phyloP scores from a whole-genome alignment of 352 stramenopile genomes.

The Phytophthora boehmeriae region DNA sequence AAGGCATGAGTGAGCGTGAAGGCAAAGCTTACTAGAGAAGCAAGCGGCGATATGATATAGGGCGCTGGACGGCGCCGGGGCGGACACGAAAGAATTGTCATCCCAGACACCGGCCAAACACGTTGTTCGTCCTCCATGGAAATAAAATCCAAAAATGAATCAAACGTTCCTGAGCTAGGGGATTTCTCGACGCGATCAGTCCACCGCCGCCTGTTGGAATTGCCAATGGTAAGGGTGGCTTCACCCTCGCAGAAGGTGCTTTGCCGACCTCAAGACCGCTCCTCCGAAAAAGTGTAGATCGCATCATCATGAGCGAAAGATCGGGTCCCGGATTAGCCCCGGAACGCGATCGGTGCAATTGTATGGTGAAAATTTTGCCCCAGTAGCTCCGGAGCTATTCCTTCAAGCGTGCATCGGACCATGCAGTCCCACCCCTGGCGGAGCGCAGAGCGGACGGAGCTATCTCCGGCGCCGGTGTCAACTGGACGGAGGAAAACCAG shows the following conservation, averaged over 20 bases:
- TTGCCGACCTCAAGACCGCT: background rate
- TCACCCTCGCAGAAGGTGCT: background rate
- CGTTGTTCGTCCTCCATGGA: too few relatives aligned
- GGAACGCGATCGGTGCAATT: conserved; percentile 1
- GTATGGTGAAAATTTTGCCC: conserved; percentile 16
- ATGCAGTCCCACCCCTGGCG: conserved; percentile 16
- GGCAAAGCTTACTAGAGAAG: conserved; percentile 21
- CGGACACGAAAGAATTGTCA: conserved; percentile 33
- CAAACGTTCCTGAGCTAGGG: background rate
- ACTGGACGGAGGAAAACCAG: conserved; percentile 16
- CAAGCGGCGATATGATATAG: conserved; percentile 38
- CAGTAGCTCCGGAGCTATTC: conserved; percentile 4
- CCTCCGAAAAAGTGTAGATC: background rate
- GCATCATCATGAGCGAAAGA: background rate
- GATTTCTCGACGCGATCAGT: background rate
- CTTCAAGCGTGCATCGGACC: conserved; percentile 23
- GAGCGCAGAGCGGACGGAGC: conserved; percentile 6
- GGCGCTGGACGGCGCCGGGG: conserved; percentile 4
- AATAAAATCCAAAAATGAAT: conserved; percentile 7
- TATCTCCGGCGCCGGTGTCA: conserved; percentile 20
- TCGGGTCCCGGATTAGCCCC: background rate
- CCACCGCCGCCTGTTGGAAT: too few relatives aligned
- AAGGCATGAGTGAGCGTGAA: conserved; percentile 8
- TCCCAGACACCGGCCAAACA: background rate
- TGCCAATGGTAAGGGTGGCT: background rate